Evolutionary conservation across 176 grass and related monocot species (phyloP).

Genomic region (Alopecurus myosuroides): DNA sequence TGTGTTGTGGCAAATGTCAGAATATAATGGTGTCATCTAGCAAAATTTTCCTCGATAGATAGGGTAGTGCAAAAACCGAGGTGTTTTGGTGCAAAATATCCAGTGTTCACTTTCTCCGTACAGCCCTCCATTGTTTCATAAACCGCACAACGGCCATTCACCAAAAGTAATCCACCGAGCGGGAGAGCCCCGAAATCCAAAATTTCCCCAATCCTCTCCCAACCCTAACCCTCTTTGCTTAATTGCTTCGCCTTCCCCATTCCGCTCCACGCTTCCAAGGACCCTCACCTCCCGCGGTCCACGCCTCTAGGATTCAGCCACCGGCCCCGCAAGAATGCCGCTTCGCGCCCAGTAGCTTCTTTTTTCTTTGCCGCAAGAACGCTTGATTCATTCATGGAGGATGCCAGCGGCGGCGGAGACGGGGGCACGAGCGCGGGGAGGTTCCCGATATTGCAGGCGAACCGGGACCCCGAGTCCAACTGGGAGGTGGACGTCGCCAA

Average conservation of each 20-base stretch:
- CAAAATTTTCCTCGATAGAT: no score
- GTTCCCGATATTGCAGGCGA: constrained; percentile 65
- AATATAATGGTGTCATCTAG: no score
- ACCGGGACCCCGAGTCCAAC: constrained; percentile 70
- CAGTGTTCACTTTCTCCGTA: neutral
- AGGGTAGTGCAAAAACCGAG: no score
- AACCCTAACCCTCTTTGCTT: constrained; percentile 16
- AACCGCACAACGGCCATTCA: neutral
- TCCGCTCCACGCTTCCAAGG: neutral
- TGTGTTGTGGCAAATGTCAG: no score
- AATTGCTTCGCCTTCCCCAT: neutral
- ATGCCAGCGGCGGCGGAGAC: constrained; percentile 22
- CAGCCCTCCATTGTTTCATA: neutral
- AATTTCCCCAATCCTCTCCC: constrained; percentile 29
- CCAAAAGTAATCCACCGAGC: constrained; percentile 37
- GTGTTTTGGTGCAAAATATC: no score
- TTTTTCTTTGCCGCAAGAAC: no score
- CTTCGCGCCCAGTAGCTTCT: neutral
- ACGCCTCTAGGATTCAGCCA: constrained; percentile 1
- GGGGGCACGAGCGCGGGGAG: constrained; percentile 22
- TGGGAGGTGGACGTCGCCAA: constrained; percentile 91
- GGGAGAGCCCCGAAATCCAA: constrained; percentile 50
- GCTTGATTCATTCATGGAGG: no score
- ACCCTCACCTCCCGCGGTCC: neutral
- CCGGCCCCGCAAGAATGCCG: neutral